Percentiles rank a stretch among this genome's conserved stretches.
Conservation (phyloP, 2,329 filamentous ascomycete genomes). For the Pseudogymnoascus sp. region DNA sequence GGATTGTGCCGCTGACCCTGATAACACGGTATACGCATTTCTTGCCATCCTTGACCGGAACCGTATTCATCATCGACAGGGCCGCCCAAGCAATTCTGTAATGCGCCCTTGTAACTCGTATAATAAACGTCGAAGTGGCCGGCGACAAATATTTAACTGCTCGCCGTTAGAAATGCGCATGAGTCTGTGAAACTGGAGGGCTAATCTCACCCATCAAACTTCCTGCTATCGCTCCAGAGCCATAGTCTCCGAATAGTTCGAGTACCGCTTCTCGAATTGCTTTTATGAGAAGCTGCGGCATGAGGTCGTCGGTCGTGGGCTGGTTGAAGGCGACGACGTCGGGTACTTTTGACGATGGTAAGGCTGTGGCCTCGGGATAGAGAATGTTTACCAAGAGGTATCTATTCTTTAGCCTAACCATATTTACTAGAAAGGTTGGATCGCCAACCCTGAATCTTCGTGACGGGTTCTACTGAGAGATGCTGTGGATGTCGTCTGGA, state of each 20-base stretch:
- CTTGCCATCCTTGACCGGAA: constrained; percentile 55
- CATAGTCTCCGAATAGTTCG: constrained; percentile 81
- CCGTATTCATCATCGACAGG: constrained; percentile 67
- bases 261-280: constrained; percentile 65
- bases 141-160: constrained; percentile 86
- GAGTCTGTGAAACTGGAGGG: neutral
- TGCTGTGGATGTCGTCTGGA: neutral
- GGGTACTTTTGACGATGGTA: constrained; percentile 39
- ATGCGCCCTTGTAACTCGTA: constrained; percentile 74
- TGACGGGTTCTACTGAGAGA: neutral
- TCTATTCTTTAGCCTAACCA: constrained; percentile 95
- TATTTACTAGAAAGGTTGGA: constrained; percentile 34
- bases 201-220: constrained; percentile 56
- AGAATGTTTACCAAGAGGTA: constrained; percentile 94
- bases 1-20: constrained; percentile 85
- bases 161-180: neutral
- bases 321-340: constrained; percentile 67
- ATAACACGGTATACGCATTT: constrained; percentile 79
- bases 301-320: constrained; percentile 69
- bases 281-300: constrained; percentile 57
- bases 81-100: constrained; percentile 88
- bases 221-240: constrained; percentile 65
- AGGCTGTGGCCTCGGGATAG: constrained; percentile 58
- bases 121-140: constrained; percentile 90
- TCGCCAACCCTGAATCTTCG: neutral